Base-by-base conservation (phyloP, 441 rosid genomes). In the Euphorbia schlechtendalii region DNA sequence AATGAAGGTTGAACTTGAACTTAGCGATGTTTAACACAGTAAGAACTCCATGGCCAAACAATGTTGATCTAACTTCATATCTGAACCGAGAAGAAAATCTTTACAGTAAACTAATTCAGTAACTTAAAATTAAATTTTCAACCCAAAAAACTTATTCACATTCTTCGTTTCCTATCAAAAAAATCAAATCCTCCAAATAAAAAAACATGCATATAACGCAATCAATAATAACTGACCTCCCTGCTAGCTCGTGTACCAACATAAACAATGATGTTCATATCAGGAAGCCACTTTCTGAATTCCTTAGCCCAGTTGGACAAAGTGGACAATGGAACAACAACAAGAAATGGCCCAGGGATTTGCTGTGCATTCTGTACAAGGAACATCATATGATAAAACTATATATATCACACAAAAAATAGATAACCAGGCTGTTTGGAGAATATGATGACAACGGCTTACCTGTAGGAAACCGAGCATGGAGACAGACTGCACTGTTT, bases 381-480 rank as follows among this genome's bases (percentile, higher is more conserved):
- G 12, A 69, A 71, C 62, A 74, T 71, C 20, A 18, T 13, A 60
- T 55, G 72, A n/a, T 54, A 58, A 20, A 34, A 30, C 53, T 38
- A 11, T 61, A 46, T 52, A 32, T 46, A 27, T 46, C 4, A 18
- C 15, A 51, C 2, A 41, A 36, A 2, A 38, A 49, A 21, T 6
- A 57, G 8, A 38, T 22, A 2, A 36, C 43, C n/a, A 38, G 20
- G 56, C 7, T 3, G 46, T 60, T 22, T n/a, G 25, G 13, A 34
- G 22, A 46, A 68, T 15, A 54, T 66, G 64, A 72, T 53, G 43
- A 30, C 60, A 25, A 22, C 71, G 59, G 22, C 59, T 68, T 67
- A 96, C 99, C 99, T 90, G 99, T 73, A 96, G 77, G 69, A 96
- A 96, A 63, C 99, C 99, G 66, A 96, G 96, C 99, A 96, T 90